Conservation (phyloP, 1,284 basidiomycete species). For the Fomitopsis schrenkii region DNA sequence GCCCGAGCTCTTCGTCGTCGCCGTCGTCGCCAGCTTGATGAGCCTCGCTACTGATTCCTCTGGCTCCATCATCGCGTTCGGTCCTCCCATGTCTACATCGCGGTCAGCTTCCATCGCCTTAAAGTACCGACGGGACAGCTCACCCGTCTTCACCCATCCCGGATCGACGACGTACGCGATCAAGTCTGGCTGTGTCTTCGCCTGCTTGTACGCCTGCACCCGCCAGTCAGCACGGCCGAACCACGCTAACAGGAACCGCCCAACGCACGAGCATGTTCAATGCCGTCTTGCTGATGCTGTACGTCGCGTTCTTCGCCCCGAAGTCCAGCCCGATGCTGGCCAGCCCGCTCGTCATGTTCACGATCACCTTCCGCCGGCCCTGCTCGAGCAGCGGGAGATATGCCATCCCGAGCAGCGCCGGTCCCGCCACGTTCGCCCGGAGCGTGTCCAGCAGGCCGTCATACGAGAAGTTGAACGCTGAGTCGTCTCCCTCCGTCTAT, state of each 20-base stretch:
- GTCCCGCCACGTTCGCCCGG: conserved; percentile 30
- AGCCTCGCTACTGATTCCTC: conserved; percentile 18
- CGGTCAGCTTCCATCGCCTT: background rate
- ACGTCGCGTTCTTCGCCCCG: conserved; percentile 20
- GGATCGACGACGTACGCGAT: conserved; percentile 24
- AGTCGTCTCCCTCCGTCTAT: conserved; percentile 23
- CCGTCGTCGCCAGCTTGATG: conserved; percentile 17
- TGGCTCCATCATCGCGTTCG: conserved; percentile 22
- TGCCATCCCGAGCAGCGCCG: conserved; percentile 27
- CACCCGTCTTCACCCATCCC: conserved; percentile 30
- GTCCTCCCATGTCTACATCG: conserved; percentile 26
- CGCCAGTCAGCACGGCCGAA: background rate
- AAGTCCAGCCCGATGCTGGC: conserved; percentile 27
- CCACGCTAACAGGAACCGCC: background rate
- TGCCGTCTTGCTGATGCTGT: conserved; percentile 28
- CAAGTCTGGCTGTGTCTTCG: conserved; percentile 20
- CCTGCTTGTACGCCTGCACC: conserved; percentile 30
- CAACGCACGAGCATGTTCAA: conserved; percentile 28
- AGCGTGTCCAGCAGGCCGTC: conserved; percentile 19
- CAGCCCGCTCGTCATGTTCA: conserved; percentile 30
- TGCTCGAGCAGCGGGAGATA: conserved; percentile 30
- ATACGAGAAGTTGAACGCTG: conserved; percentile 21
- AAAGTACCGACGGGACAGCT: background rate
- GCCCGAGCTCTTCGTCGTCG: conserved; percentile 18
- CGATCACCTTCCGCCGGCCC: conserved; percentile 29